phyloP scores from a whole-genome alignment of 441 rosid species.

The Syzygium syzygioides region DNA sequence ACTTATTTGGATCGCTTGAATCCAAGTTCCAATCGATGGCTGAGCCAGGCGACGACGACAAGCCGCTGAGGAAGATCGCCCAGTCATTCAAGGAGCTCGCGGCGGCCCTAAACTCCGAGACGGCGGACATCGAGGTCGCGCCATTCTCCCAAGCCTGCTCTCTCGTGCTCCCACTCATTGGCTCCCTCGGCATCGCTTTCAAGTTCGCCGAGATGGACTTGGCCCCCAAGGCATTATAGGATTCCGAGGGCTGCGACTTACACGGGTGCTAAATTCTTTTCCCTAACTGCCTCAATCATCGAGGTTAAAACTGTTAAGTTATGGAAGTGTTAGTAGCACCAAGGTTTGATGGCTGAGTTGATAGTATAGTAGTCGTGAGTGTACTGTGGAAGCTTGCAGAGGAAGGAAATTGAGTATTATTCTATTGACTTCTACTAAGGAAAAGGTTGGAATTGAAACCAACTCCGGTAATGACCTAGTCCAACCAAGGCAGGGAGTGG shows the following conservation, averaged over 20 bases:
- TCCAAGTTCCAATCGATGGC: background rate
- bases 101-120: constrained; percentile 34
- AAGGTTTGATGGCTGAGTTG: background rate
- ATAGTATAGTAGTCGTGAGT: background rate
- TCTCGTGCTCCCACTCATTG: constrained; percentile 88
- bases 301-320: background rate
- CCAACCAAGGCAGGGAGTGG: no score
- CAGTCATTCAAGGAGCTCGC: constrained; percentile 69
- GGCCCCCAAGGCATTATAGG: constrained; percentile 54
- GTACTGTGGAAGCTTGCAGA: background rate
- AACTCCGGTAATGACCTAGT: background rate
- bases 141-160: constrained; percentile 80
- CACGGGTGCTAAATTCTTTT: background rate
- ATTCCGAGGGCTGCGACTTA: background rate
- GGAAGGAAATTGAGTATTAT: background rate
- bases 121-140: constrained; percentile 41
- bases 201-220: constrained; percentile 93
- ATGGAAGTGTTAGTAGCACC: background rate
- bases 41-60: constrained; percentile 11
- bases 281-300: background rate
- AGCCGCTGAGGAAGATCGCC: constrained; percentile 63
- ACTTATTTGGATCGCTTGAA: background rate
- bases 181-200: constrained; percentile 94
- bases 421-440: background rate
- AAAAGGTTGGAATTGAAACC: background rate